phyloP scores from a whole-genome alignment of 345 rosid species.

The Syzygium jambos region DNA sequence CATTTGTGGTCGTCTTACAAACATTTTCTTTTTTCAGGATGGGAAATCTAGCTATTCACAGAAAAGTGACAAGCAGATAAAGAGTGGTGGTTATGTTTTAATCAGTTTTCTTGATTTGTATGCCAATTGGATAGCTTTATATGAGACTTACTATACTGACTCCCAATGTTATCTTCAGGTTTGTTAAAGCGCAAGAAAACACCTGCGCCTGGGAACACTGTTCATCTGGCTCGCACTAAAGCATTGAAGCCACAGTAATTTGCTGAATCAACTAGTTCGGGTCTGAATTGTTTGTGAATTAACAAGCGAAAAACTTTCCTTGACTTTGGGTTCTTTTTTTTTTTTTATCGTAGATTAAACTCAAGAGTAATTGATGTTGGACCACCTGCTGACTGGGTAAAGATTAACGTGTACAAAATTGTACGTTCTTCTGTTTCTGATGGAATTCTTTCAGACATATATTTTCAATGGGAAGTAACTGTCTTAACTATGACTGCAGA shows the following conservation, averaged over 20 bases:
- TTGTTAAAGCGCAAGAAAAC: constrained; percentile 43
- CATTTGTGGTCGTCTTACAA: background rate
- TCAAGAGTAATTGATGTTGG: constrained; percentile 41
- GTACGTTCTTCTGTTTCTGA: constrained; percentile 22
- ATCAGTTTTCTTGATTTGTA: background rate
- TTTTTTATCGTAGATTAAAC: constrained; percentile 26
- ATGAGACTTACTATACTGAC: background rate
- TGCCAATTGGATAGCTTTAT: background rate
- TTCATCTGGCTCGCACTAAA: constrained; percentile 23
- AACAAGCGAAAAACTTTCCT: background rate
- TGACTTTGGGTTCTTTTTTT: background rate
- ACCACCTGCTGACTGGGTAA: constrained; percentile 73
- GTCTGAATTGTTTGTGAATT: background rate
- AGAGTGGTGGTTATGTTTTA: constrained; percentile 29
- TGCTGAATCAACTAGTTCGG: background rate
- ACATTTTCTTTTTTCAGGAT: constrained; percentile 20
- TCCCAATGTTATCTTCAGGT: constrained; percentile 18
- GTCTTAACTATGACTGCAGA: constrained; percentile 15
- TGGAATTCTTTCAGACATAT: background rate
- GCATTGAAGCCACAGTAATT: constrained; percentile 31
- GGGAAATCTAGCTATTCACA: constrained; percentile 30
- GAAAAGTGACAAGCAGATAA: constrained; percentile 44
- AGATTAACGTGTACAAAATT: constrained; percentile 48
- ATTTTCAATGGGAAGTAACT: background rate
- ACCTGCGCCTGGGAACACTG: constrained; percentile 21